These are phyloP conservation scores for Pichia insulana DNA, from an alignment of 805 yeast genomes.

Conservation along the genomic window DNA sequence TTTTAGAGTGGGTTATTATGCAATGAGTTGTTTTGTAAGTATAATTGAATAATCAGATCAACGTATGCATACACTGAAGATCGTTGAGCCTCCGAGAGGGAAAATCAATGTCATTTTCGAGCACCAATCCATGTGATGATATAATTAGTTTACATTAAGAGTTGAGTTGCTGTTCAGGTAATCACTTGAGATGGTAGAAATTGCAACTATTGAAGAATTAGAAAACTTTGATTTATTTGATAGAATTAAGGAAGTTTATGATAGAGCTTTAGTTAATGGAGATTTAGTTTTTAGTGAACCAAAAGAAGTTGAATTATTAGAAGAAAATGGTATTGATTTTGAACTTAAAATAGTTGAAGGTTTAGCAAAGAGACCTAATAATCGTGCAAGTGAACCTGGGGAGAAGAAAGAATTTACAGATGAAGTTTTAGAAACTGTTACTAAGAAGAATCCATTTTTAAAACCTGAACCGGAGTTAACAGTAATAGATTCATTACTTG, in stretches of 20 bases:
- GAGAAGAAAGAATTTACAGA: slow-evolving; percentile 28
- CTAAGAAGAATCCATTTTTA: slow-evolving; percentile 60
- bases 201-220: slow-evolving; percentile 18
- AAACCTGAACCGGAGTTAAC: slow-evolving; percentile 72
- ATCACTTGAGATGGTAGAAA: slow-evolving; percentile 2
- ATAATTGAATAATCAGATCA: too few species aligned
- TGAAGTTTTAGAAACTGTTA: slow-evolving; percentile 25
- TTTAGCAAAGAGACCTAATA: slow-evolving; percentile 27
- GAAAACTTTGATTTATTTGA: slow-evolving; percentile 13
- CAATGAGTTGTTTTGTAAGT: too few species aligned
- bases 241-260: slow-evolving; percentile 15
- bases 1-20: too few species aligned
- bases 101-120: too few species aligned
- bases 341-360: slow-evolving; percentile 29
- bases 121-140: too few species aligned
- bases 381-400: slow-evolving; percentile 28
- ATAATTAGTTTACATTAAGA: too few species aligned
- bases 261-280: slow-evolving; percentile 17
- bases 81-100: too few species aligned
- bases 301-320: slow-evolving; percentile 15
- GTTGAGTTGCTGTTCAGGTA: too few species aligned
- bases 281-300: slow-evolving; percentile 20
- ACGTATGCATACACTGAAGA: too few species aligned
- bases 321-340: slow-evolving; percentile 19
- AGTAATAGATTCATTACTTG: slow-evolving; percentile 43